Evolutionary conservation across 2,329 filamentous ascomycete genomes (phyloP).

Genomic region (Seiridium cupressi): DNA sequence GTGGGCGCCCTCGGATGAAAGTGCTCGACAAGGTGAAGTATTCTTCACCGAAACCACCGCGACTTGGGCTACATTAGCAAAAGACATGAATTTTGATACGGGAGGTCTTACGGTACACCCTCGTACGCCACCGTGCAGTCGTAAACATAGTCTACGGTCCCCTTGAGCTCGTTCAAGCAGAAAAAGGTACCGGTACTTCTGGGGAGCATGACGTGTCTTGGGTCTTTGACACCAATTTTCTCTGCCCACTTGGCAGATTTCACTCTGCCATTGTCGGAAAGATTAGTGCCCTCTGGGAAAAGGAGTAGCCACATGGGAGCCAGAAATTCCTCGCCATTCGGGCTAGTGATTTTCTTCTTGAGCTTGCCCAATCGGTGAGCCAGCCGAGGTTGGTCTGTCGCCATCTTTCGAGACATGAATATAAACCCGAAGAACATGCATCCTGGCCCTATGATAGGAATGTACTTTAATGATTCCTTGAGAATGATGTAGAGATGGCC

Average conservation of each 20-base stretch:
- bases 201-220: slow-evolving; percentile 72
- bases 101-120: slow-evolving; percentile 74
- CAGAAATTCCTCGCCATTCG: slow-evolving; percentile 50
- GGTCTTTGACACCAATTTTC: slow-evolving; percentile 71
- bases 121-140: slow-evolving; percentile 96
- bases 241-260: slow-evolving; percentile 75
- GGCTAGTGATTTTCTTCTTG: slow-evolving; percentile 53
- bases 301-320: slow-evolving; percentile 89
- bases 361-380: slow-evolving; percentile 71
- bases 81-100: background rate
- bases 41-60: slow-evolving; percentile 83
- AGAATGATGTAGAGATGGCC: slow-evolving; percentile 88
- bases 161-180: slow-evolving; percentile 72
- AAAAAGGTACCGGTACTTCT: slow-evolving; percentile 80
- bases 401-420: slow-evolving; percentile 89
- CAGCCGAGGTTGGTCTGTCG: slow-evolving; percentile 73
- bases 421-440: slow-evolving; percentile 90
- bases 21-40: slow-evolving; percentile 85
- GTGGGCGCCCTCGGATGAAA: slow-evolving; percentile 83
- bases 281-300: slow-evolving; percentile 85
- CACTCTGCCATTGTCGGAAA: slow-evolving; percentile 66
- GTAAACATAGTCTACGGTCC: slow-evolving; percentile 78
- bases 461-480: slow-evolving; percentile 80
- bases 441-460: slow-evolving; percentile 76
- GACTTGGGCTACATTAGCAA: slow-evolving; percentile 41